These are phyloP conservation scores for Colletotrichum orchidophilum DNA, from an alignment of 2,329 filamentous ascomycete species.

Conservation along the genomic window DNA sequence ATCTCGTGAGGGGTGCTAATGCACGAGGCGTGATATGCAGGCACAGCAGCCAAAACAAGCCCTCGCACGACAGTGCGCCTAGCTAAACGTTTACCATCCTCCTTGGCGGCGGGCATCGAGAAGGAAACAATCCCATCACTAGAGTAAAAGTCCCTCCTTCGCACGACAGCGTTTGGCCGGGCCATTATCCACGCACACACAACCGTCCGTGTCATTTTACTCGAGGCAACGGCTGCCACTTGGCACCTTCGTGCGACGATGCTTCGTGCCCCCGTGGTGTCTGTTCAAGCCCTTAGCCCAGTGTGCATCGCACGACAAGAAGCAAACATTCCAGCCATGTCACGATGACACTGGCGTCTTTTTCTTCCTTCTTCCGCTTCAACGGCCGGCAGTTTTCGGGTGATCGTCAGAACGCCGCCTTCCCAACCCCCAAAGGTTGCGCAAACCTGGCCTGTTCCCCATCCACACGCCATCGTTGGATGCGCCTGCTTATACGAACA, in stretches of 20 bases:
- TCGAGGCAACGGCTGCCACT: constrained; percentile 21
- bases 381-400: constrained; percentile 22
- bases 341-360: constrained; percentile 12
- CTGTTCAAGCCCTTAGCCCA: background rate
- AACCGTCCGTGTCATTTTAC: constrained; percentile 8
- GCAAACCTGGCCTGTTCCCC: too few species aligned
- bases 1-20: background rate
- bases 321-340: constrained; percentile 26
- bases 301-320: constrained; percentile 18
- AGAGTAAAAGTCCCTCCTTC: background rate
- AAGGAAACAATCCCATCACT: background rate
- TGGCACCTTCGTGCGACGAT: constrained; percentile 16
- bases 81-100: background rate
- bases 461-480: background rate
- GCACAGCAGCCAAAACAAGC: background rate
- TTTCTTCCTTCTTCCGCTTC: background rate
- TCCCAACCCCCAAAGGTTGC: background rate
- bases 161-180: background rate
- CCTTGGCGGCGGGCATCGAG: background rate
- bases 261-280: constrained; percentile 2
- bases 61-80: constrained; percentile 26
- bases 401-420: background rate
- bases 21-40: background rate
- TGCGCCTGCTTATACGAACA: constrained; percentile 10
- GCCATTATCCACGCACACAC: background rate